Conservation (phyloP, 2,329 filamentous ascomycete genomes). For the Cercospora zeae-maydis region DNA sequence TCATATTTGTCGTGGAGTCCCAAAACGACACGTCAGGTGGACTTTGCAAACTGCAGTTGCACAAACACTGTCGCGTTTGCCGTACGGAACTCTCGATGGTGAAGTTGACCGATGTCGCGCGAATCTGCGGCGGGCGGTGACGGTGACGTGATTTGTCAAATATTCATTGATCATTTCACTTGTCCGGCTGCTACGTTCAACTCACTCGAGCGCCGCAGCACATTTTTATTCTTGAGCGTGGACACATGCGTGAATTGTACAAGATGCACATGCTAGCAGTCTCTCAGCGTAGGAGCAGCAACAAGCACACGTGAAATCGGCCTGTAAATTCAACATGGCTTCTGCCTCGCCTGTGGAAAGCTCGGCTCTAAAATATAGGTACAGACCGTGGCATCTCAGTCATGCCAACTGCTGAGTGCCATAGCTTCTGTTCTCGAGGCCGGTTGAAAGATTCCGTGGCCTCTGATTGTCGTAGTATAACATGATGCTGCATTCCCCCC, state of each 20-base stretch:
- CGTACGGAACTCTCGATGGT: not conserved
- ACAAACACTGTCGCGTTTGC: constrained; percentile 2
- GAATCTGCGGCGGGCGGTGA: not conserved
- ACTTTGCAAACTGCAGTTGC: not conserved
- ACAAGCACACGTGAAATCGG: not conserved
- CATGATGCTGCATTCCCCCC: constrained; percentile 1
- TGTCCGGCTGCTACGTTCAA: not conserved
- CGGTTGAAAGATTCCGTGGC: not conserved
- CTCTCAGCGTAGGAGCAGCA: not conserved
- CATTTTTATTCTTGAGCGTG: not conserved
- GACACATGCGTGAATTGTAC: not conserved
- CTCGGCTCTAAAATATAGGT: constrained; percentile 19
- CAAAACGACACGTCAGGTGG: not conserved
- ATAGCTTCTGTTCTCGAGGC: not conserved
- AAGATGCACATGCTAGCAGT: not conserved
- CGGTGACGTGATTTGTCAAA: not conserved
- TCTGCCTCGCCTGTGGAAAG: not conserved
- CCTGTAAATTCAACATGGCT: constrained; percentile 6
- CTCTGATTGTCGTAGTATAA: constrained; percentile 6
- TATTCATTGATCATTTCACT: not conserved
- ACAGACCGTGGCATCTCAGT: constrained; percentile 9
- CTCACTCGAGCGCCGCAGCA: not conserved
- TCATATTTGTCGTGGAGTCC: constrained; percentile 1
- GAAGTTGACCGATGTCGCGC: not conserved
- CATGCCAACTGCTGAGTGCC: constrained; percentile 2